Percentiles rank a stretch among this genome's conserved stretches.
These are phyloP conservation scores for Cyathus striatus DNA, from an alignment of 768 basidiomycete species.

Conservation along the genomic window DNA sequence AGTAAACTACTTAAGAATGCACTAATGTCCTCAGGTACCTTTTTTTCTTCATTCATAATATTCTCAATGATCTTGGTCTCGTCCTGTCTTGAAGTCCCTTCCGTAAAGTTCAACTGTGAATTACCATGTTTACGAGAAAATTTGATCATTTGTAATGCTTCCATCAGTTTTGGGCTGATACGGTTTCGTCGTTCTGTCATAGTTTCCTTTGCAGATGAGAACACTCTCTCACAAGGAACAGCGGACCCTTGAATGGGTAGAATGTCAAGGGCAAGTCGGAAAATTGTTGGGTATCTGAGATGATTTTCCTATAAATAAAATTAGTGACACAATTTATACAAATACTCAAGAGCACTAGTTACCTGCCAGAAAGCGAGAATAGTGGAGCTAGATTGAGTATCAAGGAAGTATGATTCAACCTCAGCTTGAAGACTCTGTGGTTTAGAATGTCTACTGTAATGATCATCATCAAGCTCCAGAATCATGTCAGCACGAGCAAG, in stretches of 20 bases:
- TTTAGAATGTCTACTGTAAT: too few species aligned
- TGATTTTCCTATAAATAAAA: constrained; percentile 12
- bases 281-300: constrained; percentile 17
- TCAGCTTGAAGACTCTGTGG: too few species aligned
- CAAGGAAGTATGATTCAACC: constrained; percentile 11
- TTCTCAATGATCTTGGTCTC: too few species aligned
- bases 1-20: too few species aligned
- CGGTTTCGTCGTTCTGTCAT: constrained; percentile 17
- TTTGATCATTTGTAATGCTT: constrained; percentile 23
- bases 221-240: constrained; percentile 24
- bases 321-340: not conserved
- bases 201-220: constrained; percentile 24
- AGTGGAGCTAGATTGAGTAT: constrained; percentile 4
- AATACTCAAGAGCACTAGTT: constrained; percentile 3
- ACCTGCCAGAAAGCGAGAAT: constrained; percentile 16
- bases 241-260: constrained; percentile 26
- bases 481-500: too few species aligned
- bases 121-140: constrained; percentile 16
- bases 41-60: too few species aligned
- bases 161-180: constrained; percentile 16
- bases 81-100: too few species aligned
- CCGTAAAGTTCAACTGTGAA: constrained; percentile 19
- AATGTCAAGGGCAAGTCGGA: constrained; percentile 21
- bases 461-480: too few species aligned
- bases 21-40: too few species aligned